Evolutionary conservation across 352 stramenopile species (phyloP).

Genomic region (Phytopythium litorale): DNA sequence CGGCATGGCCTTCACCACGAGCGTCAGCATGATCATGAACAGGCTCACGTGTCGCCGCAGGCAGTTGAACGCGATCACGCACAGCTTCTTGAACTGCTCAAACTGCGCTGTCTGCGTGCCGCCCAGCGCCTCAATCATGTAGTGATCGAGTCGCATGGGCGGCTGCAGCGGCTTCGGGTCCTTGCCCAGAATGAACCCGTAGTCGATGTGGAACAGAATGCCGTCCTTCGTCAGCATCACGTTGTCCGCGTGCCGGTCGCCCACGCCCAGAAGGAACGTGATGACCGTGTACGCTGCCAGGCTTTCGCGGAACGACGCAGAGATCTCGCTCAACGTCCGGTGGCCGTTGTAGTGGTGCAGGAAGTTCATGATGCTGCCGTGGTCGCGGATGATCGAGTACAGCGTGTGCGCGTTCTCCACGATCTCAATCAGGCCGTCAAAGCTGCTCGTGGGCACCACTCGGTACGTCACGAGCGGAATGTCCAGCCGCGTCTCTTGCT

Average conservation of each 20-base stretch:
- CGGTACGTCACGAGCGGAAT: conserved; percentile 84
- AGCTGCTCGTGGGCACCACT: conserved; percentile 80
- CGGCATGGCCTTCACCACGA: conserved; percentile 78
- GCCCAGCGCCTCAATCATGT: conserved; percentile 84
- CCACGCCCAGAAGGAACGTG: conserved; percentile 98
- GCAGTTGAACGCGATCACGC: conserved; percentile 85
- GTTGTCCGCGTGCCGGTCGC: conserved; percentile 99
- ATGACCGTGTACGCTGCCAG: conserved; percentile 99
- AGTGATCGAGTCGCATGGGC: conserved; percentile 96
- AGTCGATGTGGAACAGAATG: conserved; percentile 99
- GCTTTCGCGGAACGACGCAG: conserved; percentile 83
- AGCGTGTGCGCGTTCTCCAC: conserved; percentile 84
- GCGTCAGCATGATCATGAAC: conserved; percentile 84
- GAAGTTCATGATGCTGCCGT: conserved; percentile 82
- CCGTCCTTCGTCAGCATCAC: conserved; percentile 97
- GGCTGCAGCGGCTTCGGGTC: conserved; percentile 98
- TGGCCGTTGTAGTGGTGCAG: conserved; percentile 84
- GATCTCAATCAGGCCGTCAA: conserved; percentile 84
- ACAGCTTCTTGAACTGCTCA: conserved; percentile 86
- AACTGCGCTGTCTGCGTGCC: conserved; percentile 77
- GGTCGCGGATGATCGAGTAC: conserved; percentile 83
- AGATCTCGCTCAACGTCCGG: conserved; percentile 83
- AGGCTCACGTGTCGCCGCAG: conserved; percentile 79
- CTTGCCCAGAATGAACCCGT: conserved; percentile 98
- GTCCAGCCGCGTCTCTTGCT: conserved; percentile 75